phyloP scores from a whole-genome alignment of 371 early-diverging fungal species.

The Apophysomyces trapeziformis region DNA sequence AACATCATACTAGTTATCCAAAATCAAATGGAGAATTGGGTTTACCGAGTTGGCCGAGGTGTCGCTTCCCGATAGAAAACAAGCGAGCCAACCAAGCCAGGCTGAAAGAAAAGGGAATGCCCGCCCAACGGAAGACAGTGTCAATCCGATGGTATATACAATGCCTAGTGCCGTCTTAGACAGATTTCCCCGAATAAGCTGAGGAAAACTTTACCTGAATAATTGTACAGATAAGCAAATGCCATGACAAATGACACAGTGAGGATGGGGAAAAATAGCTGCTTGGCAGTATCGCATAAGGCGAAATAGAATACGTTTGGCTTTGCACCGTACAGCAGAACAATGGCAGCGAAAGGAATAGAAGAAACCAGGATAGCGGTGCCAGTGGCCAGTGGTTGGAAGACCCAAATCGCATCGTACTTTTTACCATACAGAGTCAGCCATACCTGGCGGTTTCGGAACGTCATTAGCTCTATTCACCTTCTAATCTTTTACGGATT shows the following conservation, averaged over 20 bases:
- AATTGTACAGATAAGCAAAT: constrained; percentile 56
- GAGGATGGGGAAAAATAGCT: constrained; percentile 42
- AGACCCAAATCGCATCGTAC: constrained; percentile 53
- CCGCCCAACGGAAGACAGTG: constrained; percentile 48
- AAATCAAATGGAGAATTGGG: not conserved
- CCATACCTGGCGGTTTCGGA: constrained; percentile 25
- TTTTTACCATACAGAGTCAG: constrained; percentile 45
- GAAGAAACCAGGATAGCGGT: constrained; percentile 46
- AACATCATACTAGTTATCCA: not conserved
- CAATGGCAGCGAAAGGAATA: constrained; percentile 37
- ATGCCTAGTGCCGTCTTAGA: constrained; percentile 33
- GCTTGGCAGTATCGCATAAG: constrained; percentile 33
- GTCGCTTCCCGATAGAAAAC: constrained; percentile 56
- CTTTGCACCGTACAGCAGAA: constrained; percentile 35
- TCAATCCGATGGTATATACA: constrained; percentile 53
- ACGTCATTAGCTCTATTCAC: not conserved
- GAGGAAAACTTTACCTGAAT: constrained; percentile 25
- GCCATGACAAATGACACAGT: constrained; percentile 57
- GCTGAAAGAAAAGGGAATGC: constrained; percentile 59
- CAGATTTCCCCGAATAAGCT: not conserved
- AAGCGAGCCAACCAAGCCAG: constrained; percentile 57
- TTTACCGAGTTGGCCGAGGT: constrained; percentile 42
- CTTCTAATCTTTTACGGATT: not conserved
- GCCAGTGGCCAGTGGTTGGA: constrained; percentile 57
- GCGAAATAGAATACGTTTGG: constrained; percentile 34